Evolutionary conservation across 2,329 filamentous ascomycete species (phyloP).

Genomic region (Thelonectria discophora): DNA sequence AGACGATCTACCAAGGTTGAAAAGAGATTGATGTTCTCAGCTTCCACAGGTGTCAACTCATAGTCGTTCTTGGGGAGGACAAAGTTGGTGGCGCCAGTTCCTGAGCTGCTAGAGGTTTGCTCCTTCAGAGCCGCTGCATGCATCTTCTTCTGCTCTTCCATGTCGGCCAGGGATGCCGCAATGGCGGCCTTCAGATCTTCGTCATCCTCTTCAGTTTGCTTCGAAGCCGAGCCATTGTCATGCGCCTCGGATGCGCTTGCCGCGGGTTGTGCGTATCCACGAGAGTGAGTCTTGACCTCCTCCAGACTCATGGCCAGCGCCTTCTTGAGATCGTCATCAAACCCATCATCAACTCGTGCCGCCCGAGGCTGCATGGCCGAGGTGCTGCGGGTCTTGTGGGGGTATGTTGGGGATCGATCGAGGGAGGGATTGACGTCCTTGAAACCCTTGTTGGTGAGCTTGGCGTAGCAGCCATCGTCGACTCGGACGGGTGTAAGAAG

Average conservation of each 20-base stretch:
- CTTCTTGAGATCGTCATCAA: slow-evolving; percentile 93
- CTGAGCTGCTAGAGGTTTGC: slow-evolving; percentile 65
- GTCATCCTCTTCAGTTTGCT: slow-evolving; percentile 82
- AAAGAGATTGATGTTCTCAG: slow-evolving; percentile 97
- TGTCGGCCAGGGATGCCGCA: slow-evolving; percentile 91
- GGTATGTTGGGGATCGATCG: slow-evolving; percentile 59
- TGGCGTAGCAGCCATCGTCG: slow-evolving; percentile 94
- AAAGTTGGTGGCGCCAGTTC: slow-evolving; percentile 57
- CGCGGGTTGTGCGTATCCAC: slow-evolving; percentile 74
- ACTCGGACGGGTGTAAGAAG: slow-evolving; percentile 92
- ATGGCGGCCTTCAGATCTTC: slow-evolving; percentile 94
- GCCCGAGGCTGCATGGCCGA: slow-evolving; percentile 86
- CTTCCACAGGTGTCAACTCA: slow-evolving; percentile 90
- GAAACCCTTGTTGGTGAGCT: slow-evolving; percentile 76
- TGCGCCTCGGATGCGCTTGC: slow-evolving; percentile 52
- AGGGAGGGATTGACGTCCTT: slow-evolving; percentile 54
- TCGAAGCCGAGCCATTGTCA: slow-evolving; percentile 47
- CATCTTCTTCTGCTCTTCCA: slow-evolving; percentile 97
- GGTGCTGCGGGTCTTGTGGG: slow-evolving; percentile 72
- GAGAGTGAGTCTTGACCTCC: slow-evolving; percentile 80
- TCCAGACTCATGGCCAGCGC: slow-evolving; percentile 97
- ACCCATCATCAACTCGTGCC: slow-evolving; percentile 86
- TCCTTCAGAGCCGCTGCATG: slow-evolving; percentile 86
- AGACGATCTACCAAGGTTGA: slow-evolving; percentile 92
- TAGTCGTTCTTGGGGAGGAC: slow-evolving; percentile 87